Base-by-base conservation (phyloP, 1,284 basidiomycete species). In the Cryptococcus sp. region DNA sequence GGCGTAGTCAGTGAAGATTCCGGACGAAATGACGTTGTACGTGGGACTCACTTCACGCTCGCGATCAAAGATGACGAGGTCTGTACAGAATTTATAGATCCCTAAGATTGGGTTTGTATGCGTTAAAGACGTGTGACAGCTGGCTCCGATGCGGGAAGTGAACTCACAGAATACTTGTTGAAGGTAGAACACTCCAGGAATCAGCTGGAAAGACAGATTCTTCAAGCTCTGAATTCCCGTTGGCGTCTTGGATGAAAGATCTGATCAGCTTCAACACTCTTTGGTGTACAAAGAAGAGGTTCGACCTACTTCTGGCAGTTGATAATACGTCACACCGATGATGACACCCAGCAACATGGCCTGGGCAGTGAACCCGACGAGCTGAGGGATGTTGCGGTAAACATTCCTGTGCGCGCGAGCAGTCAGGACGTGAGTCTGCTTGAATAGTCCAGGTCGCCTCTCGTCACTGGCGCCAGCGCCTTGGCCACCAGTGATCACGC, bases 41-140 rank as follows among this genome's bases (percentile, higher is more conserved):
- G 35, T 30, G 22, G 5, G 16, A 58, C 58, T 52, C 25, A 64
- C 70, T 59, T 81, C 81, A 23, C 77, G 72, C 60, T 83, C 82
- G 7, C 82, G 78, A 61, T 83, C 82, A 53, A 83, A 83, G 47
- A 82, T 76, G 55, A 80, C 67, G 17, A 83, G 72, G 41, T 79
- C 77, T 11, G 69, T 72, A 62, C 75, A 80, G 61, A 70, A 78
- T 53, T 78, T 75, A 60, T 68, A 79, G 52, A 77, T 71, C 70
- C 67, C 67, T 68, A 49, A 8, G 8, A 10, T 3, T 8, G 8
- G 8, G 2, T 10, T 13, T 35, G 30, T 27, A 3, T 30, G 15
- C 35, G 25, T 22, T 22, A 19, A 27, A 43, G 23, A 22, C 30
- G 20, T 19, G 3, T n/a, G 15, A 16, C 20, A 19, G 47, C 15